Evolutionary conservation across 2,329 filamentous ascomycete species (phyloP).

Genomic region (Stagonosporopsis chrysanthemi): DNA sequence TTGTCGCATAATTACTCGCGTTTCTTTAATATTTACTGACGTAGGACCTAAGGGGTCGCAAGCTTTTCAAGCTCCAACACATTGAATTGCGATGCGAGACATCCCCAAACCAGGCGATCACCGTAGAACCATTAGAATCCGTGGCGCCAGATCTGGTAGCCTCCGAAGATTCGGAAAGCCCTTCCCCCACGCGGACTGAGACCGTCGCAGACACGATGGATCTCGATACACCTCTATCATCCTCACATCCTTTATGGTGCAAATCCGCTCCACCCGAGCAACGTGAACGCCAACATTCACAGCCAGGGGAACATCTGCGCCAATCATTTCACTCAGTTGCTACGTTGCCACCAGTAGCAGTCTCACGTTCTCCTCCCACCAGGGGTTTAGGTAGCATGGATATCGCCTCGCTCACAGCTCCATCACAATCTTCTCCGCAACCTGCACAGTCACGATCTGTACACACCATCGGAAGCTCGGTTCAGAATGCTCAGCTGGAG

Average conservation of each 20-base stretch:
- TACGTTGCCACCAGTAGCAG: constrained; percentile 20
- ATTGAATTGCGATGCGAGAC: constrained; percentile 49
- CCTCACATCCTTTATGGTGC: constrained; percentile 23
- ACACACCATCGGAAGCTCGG: constrained; percentile 22
- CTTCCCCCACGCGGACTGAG: constrained; percentile 24
- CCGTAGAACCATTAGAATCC: constrained; percentile 40
- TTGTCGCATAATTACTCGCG: background rate
- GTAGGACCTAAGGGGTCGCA: constrained; percentile 37
- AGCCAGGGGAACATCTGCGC: constrained; percentile 29
- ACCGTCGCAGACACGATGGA: constrained; percentile 35
- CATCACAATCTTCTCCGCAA: constrained; percentile 23
- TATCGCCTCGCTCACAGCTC: background rate
- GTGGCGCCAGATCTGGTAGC: constrained; percentile 29
- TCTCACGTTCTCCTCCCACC: constrained; percentile 26
- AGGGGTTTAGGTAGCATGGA: background rate
- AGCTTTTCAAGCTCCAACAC: constrained; percentile 51
- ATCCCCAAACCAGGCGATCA: constrained; percentile 28
- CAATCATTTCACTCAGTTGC: constrained; percentile 20
- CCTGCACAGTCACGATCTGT: constrained; percentile 22
- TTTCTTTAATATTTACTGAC: background rate
- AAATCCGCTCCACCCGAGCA: constrained; percentile 29
- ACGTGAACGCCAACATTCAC: constrained; percentile 24
- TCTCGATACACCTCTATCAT: constrained; percentile 30
- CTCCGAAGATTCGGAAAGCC: constrained; percentile 26
- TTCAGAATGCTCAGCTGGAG: constrained; percentile 24